phyloP scores from a whole-genome alignment of 73 alveolate species.

The Paramecium sexaurelia region DNA sequence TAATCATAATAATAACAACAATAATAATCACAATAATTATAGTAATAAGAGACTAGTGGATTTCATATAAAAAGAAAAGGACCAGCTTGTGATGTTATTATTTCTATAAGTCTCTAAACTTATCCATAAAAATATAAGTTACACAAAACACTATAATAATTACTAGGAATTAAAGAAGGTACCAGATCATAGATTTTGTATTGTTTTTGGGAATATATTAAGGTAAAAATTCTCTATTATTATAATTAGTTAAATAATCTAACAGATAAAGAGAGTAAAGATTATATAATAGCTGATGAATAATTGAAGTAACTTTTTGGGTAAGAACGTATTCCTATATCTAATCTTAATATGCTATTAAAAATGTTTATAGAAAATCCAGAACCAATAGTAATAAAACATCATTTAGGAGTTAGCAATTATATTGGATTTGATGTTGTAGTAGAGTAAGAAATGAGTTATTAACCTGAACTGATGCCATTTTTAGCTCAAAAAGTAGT shows the following conservation, averaged over 20 bases:
- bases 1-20: neutral
- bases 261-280: conserved; percentile 36
- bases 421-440: conserved; percentile 13
- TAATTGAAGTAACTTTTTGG: neutral
- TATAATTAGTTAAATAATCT: conserved; percentile 11
- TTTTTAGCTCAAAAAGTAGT: conserved; percentile 50
- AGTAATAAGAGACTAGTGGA: neutral
- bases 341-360: conserved; percentile 1
- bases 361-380: conserved; percentile 24
- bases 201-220: conserved; percentile 59
- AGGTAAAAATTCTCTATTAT: neutral
- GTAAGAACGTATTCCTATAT: conserved; percentile 8
- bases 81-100: conserved; percentile 31
- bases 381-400: conserved; percentile 41
- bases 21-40: neutral
- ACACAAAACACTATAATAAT: neutral
- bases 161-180: conserved; percentile 44
- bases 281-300: conserved; percentile 55
- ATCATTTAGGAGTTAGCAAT: conserved; percentile 7
- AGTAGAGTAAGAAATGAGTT: conserved; percentile 14
- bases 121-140: conserved; percentile 28
- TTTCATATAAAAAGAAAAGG: conserved; percentile 37
- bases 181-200: conserved; percentile 43
- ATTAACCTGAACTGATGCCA: conserved; percentile 59
- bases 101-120: neutral